Conservation (phyloP, 2,329 filamentous ascomycete genomes). For the Nemania abortiva region DNA sequence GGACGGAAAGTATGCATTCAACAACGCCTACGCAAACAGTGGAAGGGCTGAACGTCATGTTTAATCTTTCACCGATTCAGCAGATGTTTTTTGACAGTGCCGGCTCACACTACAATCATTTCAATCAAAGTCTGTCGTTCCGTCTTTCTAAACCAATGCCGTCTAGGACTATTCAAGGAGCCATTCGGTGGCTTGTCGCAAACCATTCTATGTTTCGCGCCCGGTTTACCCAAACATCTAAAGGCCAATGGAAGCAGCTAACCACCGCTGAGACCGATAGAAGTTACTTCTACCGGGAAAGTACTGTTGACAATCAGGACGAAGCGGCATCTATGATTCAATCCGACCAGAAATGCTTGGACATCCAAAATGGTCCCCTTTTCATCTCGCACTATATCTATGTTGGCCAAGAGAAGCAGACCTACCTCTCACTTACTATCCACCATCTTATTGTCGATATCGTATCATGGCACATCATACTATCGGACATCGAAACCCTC, state of each 20-base stretch:
- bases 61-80: constrained; percentile 60
- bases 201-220: constrained; percentile 37
- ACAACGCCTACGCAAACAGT: not conserved
- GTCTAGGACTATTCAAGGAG: constrained; percentile 2
- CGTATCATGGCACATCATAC: constrained; percentile 29
- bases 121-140: constrained; percentile 29
- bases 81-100: constrained; percentile 55
- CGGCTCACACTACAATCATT: constrained; percentile 52
- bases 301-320: not conserved
- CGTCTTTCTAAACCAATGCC: not conserved
- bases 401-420: not conserved
- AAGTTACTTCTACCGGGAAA: constrained; percentile 14
- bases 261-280: not conserved
- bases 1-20: constrained; percentile 43
- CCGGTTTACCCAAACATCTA: constrained; percentile 2
- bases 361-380: constrained; percentile 29
- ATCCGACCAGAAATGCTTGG: constrained; percentile 17
- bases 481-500: constrained; percentile 20
- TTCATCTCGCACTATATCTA: constrained; percentile 8
- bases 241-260: constrained; percentile 25
- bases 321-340: constrained; percentile 15
- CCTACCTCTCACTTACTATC: constrained; percentile 17
- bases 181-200: constrained; percentile 21
- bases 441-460: constrained; percentile 35
- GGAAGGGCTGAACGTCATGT: constrained; percentile 41